Conservation (phyloP, 2,329 filamentous ascomycete species). For the Colletotrichum noveboracense region DNA sequence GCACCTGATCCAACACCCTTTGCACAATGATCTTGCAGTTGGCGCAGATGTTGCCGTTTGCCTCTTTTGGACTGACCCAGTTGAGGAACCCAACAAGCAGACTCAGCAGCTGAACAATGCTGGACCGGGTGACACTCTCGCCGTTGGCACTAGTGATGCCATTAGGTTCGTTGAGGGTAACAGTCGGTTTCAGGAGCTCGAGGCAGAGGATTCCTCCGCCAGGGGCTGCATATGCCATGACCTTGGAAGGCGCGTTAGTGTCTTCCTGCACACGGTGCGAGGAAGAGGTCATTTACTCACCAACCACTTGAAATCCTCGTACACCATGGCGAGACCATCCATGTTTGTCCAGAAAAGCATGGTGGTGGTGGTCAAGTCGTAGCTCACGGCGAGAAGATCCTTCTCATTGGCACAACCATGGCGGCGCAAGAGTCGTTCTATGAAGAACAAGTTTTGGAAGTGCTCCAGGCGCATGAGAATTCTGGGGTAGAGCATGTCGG, state of each 20-base stretch:
- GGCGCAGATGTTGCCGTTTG: slow-evolving; percentile 51
- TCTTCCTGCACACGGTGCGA: neutral
- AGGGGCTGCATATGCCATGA: slow-evolving; percentile 56
- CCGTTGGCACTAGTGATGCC: slow-evolving; percentile 30
- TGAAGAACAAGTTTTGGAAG: slow-evolving; percentile 62
- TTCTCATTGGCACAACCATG: slow-evolving; percentile 39
- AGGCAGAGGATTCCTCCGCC: slow-evolving; percentile 55
- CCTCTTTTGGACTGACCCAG: slow-evolving; percentile 52
- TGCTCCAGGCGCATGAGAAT: slow-evolving; percentile 54
- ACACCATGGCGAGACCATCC: slow-evolving; percentile 45
- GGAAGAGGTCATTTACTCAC: slow-evolving; percentile 31
- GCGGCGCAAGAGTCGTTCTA: slow-evolving; percentile 61
- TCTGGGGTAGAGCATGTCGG: slow-evolving; percentile 43
- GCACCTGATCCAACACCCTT: slow-evolving; percentile 52
- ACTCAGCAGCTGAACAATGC: slow-evolving; percentile 57
- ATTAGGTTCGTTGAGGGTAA: slow-evolving; percentile 29
- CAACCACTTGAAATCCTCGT: slow-evolving; percentile 54
- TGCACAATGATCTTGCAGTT: slow-evolving; percentile 53
- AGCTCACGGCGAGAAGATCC: slow-evolving; percentile 49
- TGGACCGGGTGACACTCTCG: slow-evolving; percentile 45
- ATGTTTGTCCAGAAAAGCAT: slow-evolving; percentile 54
- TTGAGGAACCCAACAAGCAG: slow-evolving; percentile 55
- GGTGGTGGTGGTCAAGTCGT: slow-evolving; percentile 51
- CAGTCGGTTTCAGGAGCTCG: slow-evolving; percentile 43
- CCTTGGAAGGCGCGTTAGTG: slow-evolving; percentile 30